A percentile compares a stretch with the other conserved stretches of the same genome.
These are phyloP conservation scores for Ceriops tagal DNA, from an alignment of 345 rosid genomes.

Conservation along the genomic window DNA sequence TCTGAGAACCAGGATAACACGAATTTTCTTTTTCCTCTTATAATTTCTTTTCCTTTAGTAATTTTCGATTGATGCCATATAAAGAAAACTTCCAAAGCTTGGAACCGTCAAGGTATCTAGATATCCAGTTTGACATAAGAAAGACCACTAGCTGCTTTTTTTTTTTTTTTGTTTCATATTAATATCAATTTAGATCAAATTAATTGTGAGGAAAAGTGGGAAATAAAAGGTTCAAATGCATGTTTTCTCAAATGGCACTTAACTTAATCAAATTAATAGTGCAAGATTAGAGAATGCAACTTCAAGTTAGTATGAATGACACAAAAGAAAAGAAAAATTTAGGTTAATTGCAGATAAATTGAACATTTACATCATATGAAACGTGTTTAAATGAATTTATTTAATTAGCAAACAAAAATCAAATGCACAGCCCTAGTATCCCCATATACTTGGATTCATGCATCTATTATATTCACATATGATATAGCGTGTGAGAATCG, in stretches of 20 bases:
- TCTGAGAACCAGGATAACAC: background rate
- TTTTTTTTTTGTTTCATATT: too few species aligned
- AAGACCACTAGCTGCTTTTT: background rate
- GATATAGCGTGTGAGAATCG: constrained; percentile 11
- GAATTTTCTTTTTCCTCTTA: background rate
- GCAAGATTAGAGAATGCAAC: too few species aligned
- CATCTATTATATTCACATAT: background rate
- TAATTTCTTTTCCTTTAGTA: background rate
- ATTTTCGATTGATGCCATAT: constrained; percentile 6
- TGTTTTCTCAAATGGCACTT: too few species aligned
- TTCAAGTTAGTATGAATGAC: background rate
- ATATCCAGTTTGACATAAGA: constrained; percentile 9
- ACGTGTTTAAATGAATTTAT: too few species aligned
- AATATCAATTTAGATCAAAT: too few species aligned
- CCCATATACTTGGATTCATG: background rate
- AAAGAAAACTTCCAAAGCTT: constrained; percentile 12
- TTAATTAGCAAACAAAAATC: background rate
- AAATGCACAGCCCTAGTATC: background rate
- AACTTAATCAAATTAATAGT: too few species aligned
- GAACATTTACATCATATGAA: too few species aligned
- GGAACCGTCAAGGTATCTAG: background rate
- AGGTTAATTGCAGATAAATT: too few species aligned
- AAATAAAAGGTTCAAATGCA: too few species aligned
- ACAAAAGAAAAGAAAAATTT: background rate
- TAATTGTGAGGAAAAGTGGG: too few species aligned